phyloP scores from a whole-genome alignment of 441 rosid species.

The Dalechampia spathulata region DNA sequence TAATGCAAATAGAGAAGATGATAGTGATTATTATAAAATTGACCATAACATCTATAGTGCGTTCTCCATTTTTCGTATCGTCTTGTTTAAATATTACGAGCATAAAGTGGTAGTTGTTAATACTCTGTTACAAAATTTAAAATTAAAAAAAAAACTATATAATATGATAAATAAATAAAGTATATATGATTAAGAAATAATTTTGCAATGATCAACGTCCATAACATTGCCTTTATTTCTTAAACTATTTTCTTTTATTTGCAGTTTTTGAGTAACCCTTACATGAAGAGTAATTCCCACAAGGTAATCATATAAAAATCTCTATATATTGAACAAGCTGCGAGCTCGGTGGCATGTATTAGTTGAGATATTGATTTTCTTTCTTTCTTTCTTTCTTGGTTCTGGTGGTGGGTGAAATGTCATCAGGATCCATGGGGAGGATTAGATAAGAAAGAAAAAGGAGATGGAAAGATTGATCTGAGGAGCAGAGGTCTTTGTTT shows the following conservation, averaged over 20 bases:
- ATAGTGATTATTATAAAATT: not conserved
- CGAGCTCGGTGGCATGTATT: too few species aligned
- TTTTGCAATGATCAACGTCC: too few species aligned
- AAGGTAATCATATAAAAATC: constrained; percentile 22
- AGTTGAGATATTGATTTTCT: too few species aligned
- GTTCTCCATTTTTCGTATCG: not conserved
- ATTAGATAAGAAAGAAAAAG: constrained; percentile 51
- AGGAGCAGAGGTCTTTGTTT: constrained; percentile 76
- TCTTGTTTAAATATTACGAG: not conserved
- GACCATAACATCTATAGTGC: constrained; percentile 2
- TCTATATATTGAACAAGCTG: too few species aligned
- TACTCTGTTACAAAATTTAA: not conserved
- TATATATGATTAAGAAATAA: not conserved
- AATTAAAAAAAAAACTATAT: not conserved
- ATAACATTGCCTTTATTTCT: not conserved
- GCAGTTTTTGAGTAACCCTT: constrained; percentile 76
- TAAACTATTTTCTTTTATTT: not conserved
- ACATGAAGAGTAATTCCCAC: constrained; percentile 52
- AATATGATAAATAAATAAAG: not conserved
- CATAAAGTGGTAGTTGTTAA: constrained; percentile 10
- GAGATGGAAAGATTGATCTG: constrained; percentile 42
- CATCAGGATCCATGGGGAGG: constrained; percentile 78
- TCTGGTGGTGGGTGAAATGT: not conserved
- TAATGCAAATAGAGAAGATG: not conserved
- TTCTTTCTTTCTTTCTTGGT: too few species aligned